These are phyloP conservation scores for Yarrowia sp. DNA, from an alignment of 805 yeast species.

Conservation along the genomic window DNA sequence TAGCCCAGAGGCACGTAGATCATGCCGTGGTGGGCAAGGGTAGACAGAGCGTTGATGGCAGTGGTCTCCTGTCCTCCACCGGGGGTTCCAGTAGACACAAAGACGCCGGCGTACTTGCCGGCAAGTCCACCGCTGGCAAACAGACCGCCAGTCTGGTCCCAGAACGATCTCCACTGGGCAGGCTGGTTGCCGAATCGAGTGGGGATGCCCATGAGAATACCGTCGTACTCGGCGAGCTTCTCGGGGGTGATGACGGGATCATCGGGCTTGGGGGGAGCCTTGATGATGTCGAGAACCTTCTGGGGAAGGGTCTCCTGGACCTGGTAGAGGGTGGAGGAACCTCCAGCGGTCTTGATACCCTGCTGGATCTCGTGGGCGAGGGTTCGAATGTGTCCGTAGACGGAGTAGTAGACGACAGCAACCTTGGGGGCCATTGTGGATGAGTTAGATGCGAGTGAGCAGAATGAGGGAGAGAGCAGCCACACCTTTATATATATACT, in stretches of 20 bases:
- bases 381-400: conserved; percentile 77
- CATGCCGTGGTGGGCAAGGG: conserved; percentile 78
- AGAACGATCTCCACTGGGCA: conserved; percentile 76
- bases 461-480: no score
- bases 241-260: conserved; percentile 66
- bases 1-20: conserved; percentile 81
- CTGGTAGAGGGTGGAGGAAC: conserved; percentile 73
- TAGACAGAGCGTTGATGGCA: conserved; percentile 61
- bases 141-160: conserved; percentile 77
- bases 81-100: conserved; percentile 72
- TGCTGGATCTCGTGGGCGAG: conserved; percentile 72
- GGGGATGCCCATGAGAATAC: conserved; percentile 78
- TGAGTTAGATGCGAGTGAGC: neutral
- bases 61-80: conserved; percentile 86
- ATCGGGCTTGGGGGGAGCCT: conserved; percentile 62
- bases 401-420: conserved; percentile 79
- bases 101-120: conserved; percentile 81
- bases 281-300: conserved; percentile 64
- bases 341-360: conserved; percentile 75
- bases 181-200: conserved; percentile 80
- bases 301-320: conserved; percentile 77
- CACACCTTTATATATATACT: neutral
- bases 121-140: conserved; percentile 74
- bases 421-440: conserved; percentile 55
- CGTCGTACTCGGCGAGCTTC: conserved; percentile 69